These are phyloP conservation scores for Kodamaea leandrae DNA, from an alignment of 805 yeast genomes.

Conservation along the genomic window DNA sequence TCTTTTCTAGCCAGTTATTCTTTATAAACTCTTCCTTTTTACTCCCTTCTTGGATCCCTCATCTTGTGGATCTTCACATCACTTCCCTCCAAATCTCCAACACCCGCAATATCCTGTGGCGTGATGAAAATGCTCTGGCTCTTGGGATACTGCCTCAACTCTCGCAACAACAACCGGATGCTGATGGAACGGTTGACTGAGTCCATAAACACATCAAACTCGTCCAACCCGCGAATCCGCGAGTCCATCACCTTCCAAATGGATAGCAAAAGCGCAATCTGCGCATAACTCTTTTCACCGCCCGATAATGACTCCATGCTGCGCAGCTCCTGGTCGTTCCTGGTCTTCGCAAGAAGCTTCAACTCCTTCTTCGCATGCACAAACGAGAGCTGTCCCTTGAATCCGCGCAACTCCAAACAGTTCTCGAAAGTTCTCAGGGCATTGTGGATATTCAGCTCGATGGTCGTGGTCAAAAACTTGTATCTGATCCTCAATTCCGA, in stretches of 20 bases:
- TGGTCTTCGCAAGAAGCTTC: slow-evolving; percentile 59
- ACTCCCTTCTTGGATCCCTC: slow-evolving; percentile 31
- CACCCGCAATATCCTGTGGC: slow-evolving; percentile 82
- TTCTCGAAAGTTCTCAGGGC: slow-evolving; percentile 49
- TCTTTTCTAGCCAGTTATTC: too few relatives aligned
- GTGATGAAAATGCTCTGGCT: slow-evolving; percentile 91
- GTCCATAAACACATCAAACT: slow-evolving; percentile 97
- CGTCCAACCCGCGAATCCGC: slow-evolving; percentile 86
- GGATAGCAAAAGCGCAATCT: slow-evolving; percentile 79
- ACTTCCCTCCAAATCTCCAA: slow-evolving; percentile 53
- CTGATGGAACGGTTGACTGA: slow-evolving; percentile 82
- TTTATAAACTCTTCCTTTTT: too few relatives aligned
- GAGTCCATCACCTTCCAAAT: slow-evolving; percentile 94
- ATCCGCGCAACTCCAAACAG: slow-evolving; percentile 64
- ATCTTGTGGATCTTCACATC: slow-evolving; percentile 66
- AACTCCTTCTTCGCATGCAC: slow-evolving; percentile 52
- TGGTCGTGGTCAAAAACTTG: slow-evolving; percentile 32
- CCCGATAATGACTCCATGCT: slow-evolving; percentile 87
- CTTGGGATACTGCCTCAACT: slow-evolving; percentile 58
- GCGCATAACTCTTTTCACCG: slow-evolving; percentile 94
- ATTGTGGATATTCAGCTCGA: slow-evolving; percentile 27
- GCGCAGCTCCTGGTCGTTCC: slow-evolving; percentile 55
- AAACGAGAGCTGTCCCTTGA: slow-evolving; percentile 68
- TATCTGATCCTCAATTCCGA: slow-evolving; percentile 33
- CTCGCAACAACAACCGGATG: slow-evolving; percentile 66